Base-by-base conservation (phyloP, 768 basidiomycete species). In the Brasilioporus rufonigricans region DNA sequence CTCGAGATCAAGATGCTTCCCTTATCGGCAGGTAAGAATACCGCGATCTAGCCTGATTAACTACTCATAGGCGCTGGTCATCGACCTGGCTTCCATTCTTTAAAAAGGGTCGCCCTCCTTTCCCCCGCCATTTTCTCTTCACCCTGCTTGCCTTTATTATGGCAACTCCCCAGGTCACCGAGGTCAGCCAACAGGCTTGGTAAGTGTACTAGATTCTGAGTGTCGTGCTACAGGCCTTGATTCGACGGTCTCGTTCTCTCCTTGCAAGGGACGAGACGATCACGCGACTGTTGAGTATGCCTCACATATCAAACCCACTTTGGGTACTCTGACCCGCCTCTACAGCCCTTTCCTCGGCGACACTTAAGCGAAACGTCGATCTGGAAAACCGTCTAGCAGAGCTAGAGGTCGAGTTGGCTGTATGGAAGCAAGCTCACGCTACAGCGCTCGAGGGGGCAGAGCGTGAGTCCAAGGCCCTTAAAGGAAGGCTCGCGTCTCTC, bases 341-440 rank as follows among this genome's bases (percentile, higher is more conserved):
- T 38, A 27, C 53, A 89, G 88, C 78, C 65, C 78, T 89, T 52
- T 87, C 87, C 38, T 76, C 76, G 36, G 75, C 77, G 44, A 89
- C 87, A 14, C 67, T 87, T 61, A 80, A 83, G 63, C 79, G 81
- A 44, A 87, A 88, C 64, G 66, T 73, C 43, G 82, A 83, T 59
- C 75, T 91, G 19, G 85, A 88, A 71, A 77, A 73, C 46, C 80
- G 84, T 54, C 78, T 89, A 45, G 74, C 79, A 32, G 86, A 87
- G 60, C 77, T 90, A 40, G 86, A 89, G 66, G 73, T 82, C 39
- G 87, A 91, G 70, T 73, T 89, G 26, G 73, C 76, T 19, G 80
- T 86, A 24, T 87, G 85, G 85, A 87, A 86, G 69, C 81, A 82
- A 62, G 87, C 86, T 23, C 86, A 87, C 65, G 73, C 84, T 16